These are phyloP conservation scores for Xanthoconium separans DNA, from an alignment of 1,284 basidiomycete species.

Conservation along the genomic window DNA sequence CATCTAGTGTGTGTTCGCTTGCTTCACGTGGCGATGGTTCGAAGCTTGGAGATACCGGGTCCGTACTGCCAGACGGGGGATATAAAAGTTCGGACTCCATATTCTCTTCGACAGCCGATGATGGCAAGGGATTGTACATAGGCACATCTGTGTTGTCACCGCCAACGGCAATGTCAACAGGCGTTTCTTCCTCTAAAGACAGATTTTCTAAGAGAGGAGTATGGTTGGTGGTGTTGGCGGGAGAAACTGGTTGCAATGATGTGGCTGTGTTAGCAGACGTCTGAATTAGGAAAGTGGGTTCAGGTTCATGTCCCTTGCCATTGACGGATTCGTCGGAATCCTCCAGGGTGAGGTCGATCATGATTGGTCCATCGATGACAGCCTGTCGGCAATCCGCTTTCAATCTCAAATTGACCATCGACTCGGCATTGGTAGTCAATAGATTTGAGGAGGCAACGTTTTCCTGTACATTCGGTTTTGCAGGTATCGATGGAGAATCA, in stretches of 20 bases:
- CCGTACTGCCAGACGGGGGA: slow-evolving; percentile 4
- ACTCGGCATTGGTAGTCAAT: not conserved
- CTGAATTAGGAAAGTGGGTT: slow-evolving; percentile 10
- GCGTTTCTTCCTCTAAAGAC: slow-evolving; percentile 24
- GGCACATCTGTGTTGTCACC: slow-evolving; percentile 17
- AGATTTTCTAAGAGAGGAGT: slow-evolving; percentile 24
- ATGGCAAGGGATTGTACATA: slow-evolving; percentile 20
- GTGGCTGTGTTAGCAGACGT: slow-evolving; percentile 1
- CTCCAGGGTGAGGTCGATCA: slow-evolving; percentile 30
- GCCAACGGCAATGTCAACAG: not conserved
- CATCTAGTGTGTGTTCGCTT: slow-evolving; percentile 7
- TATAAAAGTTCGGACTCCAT: slow-evolving; percentile 8
- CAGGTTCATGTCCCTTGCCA: slow-evolving; percentile 10
- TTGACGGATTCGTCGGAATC: slow-evolving; percentile 24
- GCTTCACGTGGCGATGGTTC: slow-evolving; percentile 15
- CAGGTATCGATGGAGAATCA: not conserved
- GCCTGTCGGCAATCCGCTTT: slow-evolving; percentile 2
- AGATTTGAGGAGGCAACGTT: not conserved
- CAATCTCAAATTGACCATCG: not conserved
- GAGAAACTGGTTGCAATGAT: slow-evolving; percentile 8
- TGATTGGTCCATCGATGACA: slow-evolving; percentile 19
- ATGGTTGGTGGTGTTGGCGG: slow-evolving; percentile 10
- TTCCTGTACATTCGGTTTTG: not conserved
- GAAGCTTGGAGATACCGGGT: slow-evolving; percentile 4
- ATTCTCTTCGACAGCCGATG: slow-evolving; percentile 9